Conservation (phyloP, 768 basidiomycete genomes). For the Agaricus subrufescens region DNA sequence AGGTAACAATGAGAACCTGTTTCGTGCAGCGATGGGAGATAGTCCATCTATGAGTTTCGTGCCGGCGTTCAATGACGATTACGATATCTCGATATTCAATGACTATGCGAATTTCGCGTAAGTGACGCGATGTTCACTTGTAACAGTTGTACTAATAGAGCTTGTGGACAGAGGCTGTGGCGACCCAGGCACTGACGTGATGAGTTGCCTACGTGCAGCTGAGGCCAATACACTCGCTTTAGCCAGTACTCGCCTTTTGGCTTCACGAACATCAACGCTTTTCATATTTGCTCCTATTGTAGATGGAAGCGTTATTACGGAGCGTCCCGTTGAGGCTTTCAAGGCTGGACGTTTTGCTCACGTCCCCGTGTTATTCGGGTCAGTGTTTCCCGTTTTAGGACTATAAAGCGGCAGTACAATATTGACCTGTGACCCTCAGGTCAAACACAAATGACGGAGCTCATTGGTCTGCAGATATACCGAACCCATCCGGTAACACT, state of each 20-base stretch:
- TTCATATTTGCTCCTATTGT: slow-evolving; percentile 34
- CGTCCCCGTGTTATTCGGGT: slow-evolving; percentile 36
- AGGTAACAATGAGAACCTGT: slow-evolving; percentile 33
- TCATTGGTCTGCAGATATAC: slow-evolving; percentile 31
- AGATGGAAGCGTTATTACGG: slow-evolving; percentile 28
- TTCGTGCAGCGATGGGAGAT: slow-evolving; percentile 38
- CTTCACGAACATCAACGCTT: slow-evolving; percentile 25
- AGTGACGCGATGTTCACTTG: slow-evolving; percentile 8
- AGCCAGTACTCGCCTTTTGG: slow-evolving; percentile 27
- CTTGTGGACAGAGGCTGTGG: slow-evolving; percentile 21
- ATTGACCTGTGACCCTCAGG: neutral
- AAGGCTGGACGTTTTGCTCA: slow-evolving; percentile 28
- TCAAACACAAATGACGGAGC: slow-evolving; percentile 41
- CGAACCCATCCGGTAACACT: slow-evolving; percentile 33
- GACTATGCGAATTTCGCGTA: slow-evolving; percentile 33
- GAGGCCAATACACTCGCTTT: slow-evolving; percentile 21
- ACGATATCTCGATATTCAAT: slow-evolving; percentile 28
- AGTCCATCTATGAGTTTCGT: slow-evolving; percentile 36
- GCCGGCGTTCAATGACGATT: slow-evolving; percentile 27
- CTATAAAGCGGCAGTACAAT: too few relatives aligned
- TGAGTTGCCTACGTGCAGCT: slow-evolving; percentile 30
- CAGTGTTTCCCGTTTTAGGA: neutral
- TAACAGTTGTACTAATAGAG: neutral
- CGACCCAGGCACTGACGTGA: slow-evolving; percentile 14
- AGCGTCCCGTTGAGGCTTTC: slow-evolving; percentile 36